Evolutionary conservation across 345 rosid genomes (phyloP), one percentile per base, ranked within the genome.

Genomic region (Boechera retrofracta): DNA sequence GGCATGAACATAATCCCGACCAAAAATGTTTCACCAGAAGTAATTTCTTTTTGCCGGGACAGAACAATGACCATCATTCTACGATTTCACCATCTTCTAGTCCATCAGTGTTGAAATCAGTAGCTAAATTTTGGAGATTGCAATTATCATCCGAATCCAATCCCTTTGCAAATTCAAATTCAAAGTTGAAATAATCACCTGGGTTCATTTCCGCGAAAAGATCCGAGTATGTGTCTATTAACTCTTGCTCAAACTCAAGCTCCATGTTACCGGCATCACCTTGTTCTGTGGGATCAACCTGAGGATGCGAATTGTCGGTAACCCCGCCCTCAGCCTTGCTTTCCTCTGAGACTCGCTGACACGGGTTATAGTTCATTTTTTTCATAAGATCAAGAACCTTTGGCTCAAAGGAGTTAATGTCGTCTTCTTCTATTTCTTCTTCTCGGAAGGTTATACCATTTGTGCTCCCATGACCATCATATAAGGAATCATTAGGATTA

Each of bases 11-110:
- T 42, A 36, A 57, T 33, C 67, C 36, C 28, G 67, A 47, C 31
- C 60, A 36, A 28, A 24, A 60, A 21, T 58, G 59, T 49, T 36
- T 10, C 28, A 57, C 47, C 29, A 9, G 28, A 52, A 33, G 66
- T 29, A 44, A 13, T 71, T 13, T 11, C 41, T 21, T 72, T 45
- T 18, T 3, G 35, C 35, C 3, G 4, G 45, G n/a, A 64, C 36
- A 42, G 18, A 21, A 16, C 4, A 2, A 21, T 6, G 62, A 21
- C 3, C 65, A 77, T 72, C 63, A 90, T 59, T 91, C 87, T 15
- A 71, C 73, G 75, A 92, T 90, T 75, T 92, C 98, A 21, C 95
- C 96, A 79, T 94, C 98, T 86, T 94, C 98, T 69, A 88, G 78
- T 66, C 85, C 98, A 69, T 85, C 86, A 6, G 16, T 62, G 28